Evolutionary conservation across 768 basidiomycete species (phyloP).

Genomic region (Podaxis sp.): DNA sequence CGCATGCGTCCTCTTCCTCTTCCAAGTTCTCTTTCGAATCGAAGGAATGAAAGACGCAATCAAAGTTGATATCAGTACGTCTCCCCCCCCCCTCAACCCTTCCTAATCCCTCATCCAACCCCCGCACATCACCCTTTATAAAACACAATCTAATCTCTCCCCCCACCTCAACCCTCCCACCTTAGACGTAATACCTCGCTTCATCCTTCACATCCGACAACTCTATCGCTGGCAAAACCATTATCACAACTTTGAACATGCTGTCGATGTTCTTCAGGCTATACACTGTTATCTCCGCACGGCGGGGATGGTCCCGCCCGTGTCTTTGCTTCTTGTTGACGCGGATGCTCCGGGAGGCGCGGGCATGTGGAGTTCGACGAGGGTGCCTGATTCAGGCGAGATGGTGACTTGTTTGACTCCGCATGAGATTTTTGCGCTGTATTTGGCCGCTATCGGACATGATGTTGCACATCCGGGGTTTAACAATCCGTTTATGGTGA

Average conservation of each 20-base stretch:
- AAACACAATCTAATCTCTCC: no score
- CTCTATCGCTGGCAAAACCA: slow-evolving; percentile 90
- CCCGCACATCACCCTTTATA: no score
- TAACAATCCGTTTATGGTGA: slow-evolving; percentile 90
- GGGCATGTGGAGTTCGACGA: slow-evolving; percentile 38
- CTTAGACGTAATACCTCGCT: slow-evolving; percentile 69
- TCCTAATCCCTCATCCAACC: slow-evolving; percentile 11
- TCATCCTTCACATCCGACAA: slow-evolving; percentile 85
- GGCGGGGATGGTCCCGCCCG: slow-evolving; percentile 79
- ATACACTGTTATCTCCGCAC: slow-evolving; percentile 80
- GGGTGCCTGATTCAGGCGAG: slow-evolving; percentile 34
- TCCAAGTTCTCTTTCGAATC: slow-evolving; percentile 80
- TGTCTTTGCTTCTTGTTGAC: slow-evolving; percentile 52
- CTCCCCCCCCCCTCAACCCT: background rate
- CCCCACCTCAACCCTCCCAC: slow-evolving; percentile 18
- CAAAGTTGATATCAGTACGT: slow-evolving; percentile 59
- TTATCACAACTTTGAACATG: slow-evolving; percentile 98
- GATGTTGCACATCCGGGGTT: slow-evolving; percentile 97
- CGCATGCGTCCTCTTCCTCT: slow-evolving; percentile 79
- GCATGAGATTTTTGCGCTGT: slow-evolving; percentile 80
- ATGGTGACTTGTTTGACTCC: slow-evolving; percentile 49
- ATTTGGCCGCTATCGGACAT: slow-evolving; percentile 93
- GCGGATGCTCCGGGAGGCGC: slow-evolving; percentile 31
- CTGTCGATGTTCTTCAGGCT: slow-evolving; percentile 94
- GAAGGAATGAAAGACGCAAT: slow-evolving; percentile 67